Evolutionary conservation across 257 asterid genomes (phyloP), one percentile per base, ranked within the genome.

Genomic region (Schizonepeta tenuifolia): DNA sequence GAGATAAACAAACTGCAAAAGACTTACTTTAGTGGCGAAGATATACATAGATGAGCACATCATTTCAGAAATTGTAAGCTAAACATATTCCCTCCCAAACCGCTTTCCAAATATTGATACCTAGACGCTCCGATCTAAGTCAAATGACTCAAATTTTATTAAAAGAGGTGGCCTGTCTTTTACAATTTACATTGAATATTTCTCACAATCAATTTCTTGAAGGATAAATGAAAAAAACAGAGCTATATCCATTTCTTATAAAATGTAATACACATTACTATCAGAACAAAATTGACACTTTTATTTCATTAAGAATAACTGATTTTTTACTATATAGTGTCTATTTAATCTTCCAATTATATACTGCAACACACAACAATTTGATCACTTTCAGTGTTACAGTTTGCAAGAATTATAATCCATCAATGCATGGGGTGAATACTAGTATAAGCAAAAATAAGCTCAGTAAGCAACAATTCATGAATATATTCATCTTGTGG

Each of bases 1-100:
- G 75, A 95, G 96, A 82, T 95, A 95, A 75, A 95, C 97, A 85
- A 95, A 95, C 99, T 95, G 92, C 86, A 75, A 77, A 77, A 76
- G 72, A 24, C 53, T 49, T 63, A 63, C 55, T 35, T 56, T 67
- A 72, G 51, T 65, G 43, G 47, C 50, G 12, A 58, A 41, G 33
- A 57, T 18, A 62, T 5, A 62, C 9, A 62, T 36, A 59, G 65
- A 11, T 62, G 35, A 18, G 36, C 7, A 18, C 11, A 38, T 18
- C 20, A 40, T 20, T 49, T 21, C 38, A 64, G 56, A 21, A 43
- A 41, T 3, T 20, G 20, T 64, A 21, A 22, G 22, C 33, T 40
- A 3, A 22, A 43, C 21, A 14, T 8, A 14, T 20, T 22, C 69
- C 17, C 17, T 61, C 33, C 43, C 24, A 36, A 40, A 11, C 4